Percentiles rank a stretch among this genome's conserved stretches.
Conservation (phyloP, 169 alveolate species). For the Plasmodium coatneyi region DNA sequence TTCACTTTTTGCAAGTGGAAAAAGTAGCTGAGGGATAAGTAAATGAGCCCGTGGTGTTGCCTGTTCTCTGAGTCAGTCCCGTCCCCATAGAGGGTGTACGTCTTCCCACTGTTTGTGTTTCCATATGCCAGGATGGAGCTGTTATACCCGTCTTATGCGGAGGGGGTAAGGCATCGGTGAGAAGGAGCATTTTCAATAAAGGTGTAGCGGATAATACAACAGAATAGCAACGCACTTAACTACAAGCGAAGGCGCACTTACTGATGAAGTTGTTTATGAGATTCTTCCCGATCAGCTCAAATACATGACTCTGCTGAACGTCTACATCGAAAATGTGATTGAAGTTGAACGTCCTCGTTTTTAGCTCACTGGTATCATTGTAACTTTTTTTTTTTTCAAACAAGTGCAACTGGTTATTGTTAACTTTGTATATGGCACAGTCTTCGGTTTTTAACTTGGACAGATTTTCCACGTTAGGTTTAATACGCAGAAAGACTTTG, state of each 20-base stretch:
- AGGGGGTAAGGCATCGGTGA: neutral
- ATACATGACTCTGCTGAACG: slow-evolving; percentile 47
- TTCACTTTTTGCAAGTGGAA: slow-evolving; percentile 26
- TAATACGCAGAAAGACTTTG: slow-evolving; percentile 58
- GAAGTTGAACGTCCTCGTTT: slow-evolving; percentile 41
- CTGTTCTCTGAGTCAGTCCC: neutral
- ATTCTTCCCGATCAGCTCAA: slow-evolving; percentile 36
- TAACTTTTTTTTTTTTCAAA: slow-evolving; percentile 62
- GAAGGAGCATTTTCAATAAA: neutral
- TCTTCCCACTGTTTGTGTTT: slow-evolving; percentile 70
- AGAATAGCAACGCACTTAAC: neutral
- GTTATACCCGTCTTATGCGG: slow-evolving; percentile 54
- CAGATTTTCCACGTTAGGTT: slow-evolving; percentile 59
- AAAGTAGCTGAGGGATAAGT: slow-evolving; percentile 29
- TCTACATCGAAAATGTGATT: slow-evolving; percentile 44
- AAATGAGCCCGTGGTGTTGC: slow-evolving; percentile 35
- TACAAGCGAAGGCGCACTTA: neutral
- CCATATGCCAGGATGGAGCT: slow-evolving; percentile 73
- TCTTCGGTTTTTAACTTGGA: slow-evolving; percentile 35
- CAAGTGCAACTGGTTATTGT: slow-evolving; percentile 54
- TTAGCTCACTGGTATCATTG: slow-evolving; percentile 46
- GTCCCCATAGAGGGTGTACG: slow-evolving; percentile 67
- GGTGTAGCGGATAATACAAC: neutral
- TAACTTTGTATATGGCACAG: slow-evolving; percentile 38
- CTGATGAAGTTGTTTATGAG: slow-evolving; percentile 58